Conservation (phyloP, 441 rosid species). For the Mallotus repandus region DNA sequence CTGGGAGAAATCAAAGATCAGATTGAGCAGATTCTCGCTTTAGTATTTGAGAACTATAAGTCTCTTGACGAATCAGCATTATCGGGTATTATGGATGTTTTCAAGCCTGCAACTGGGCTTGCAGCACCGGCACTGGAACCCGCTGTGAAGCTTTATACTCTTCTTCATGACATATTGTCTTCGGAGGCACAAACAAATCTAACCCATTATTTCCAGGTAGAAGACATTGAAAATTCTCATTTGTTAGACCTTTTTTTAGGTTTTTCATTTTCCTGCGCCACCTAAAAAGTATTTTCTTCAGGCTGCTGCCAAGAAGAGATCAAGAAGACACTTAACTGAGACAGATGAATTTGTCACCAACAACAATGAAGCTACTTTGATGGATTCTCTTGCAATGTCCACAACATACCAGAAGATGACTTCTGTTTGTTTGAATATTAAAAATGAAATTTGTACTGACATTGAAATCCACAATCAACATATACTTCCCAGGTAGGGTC, state of each 20-base stretch:
- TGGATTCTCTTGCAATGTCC: constrained; percentile 67
- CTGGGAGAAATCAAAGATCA: constrained; percentile 92
- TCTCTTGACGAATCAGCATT: constrained; percentile 85
- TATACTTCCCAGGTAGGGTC: constrained; percentile 78
- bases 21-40: constrained; percentile 85
- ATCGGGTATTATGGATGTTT: constrained; percentile 74
- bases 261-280: constrained; percentile 17
- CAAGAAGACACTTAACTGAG: constrained; percentile 83
- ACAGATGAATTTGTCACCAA: constrained; percentile 83
- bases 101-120: constrained; percentile 79
- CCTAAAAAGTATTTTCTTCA: constrained; percentile 32
- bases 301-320: constrained; percentile 91
- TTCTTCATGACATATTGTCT: constrained; percentile 87
- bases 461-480: constrained; percentile 93
- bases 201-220: constrained; percentile 92
- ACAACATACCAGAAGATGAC: constrained; percentile 96
- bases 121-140: constrained; percentile 90
- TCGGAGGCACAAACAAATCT: constrained; percentile 90
- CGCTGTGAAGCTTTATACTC: constrained; percentile 86
- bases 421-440: constrained; percentile 66
- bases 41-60: constrained; percentile 87
- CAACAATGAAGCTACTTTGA: constrained; percentile 56
- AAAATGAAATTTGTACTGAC: constrained; percentile 83
- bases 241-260: constrained; percentile 8
- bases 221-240: constrained; percentile 10